Base-by-base conservation (phyloP, 139 green algal species). In the Dunaliella primolecta region DNA sequence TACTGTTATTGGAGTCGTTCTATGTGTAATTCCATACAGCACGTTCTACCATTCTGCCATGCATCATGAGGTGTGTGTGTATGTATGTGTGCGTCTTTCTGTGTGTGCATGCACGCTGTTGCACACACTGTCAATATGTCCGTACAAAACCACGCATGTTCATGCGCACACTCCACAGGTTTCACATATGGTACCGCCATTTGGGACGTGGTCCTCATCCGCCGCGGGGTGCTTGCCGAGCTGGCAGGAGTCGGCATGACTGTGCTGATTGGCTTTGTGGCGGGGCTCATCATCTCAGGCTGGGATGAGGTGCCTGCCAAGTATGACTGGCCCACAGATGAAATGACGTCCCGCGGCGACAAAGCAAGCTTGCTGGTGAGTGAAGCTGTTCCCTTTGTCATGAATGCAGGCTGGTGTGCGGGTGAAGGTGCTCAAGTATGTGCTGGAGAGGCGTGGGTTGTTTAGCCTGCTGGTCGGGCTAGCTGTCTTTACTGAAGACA, bases 301-400 rank as follows among this genome's bases (percentile, higher is more conserved):
- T 87, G 84, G 84, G 35, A 36, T 0, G 80, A 33, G 0, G 80
- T 82, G 25, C n/a, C 37, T 3, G 25, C 57, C 75, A 11, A 36
- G 2, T 84, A 85, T 35, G 81, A 88, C 0, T 90, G 87, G 87
- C 87, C 87, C 30, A 90, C 87, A 0, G 31, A 36, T 15, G 84
- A 90, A 79, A 88, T 88, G 87, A 24, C 11, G 30, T 81, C 56
- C 2, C 76, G 87, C 20, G 84, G 84, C 34, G 46, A 87, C n/a
- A 2, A 15, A 1, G 36, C 2, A 21, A 31, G 7, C 2, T 64
- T 90, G 36, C 37, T 90, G 46, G 46, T 64, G 46, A 64, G 46
- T 64, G 7, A 15, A n/a, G n/a, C n/a, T n/a, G n/a, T n/a, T n/a
- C n/a, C n/a, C n/a, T n/a, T n/a, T 7, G 46, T 7, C 46, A 64